phyloP scores from a whole-genome alignment of 208 protist genomes.

The Naegleria lovaniensis region DNA sequence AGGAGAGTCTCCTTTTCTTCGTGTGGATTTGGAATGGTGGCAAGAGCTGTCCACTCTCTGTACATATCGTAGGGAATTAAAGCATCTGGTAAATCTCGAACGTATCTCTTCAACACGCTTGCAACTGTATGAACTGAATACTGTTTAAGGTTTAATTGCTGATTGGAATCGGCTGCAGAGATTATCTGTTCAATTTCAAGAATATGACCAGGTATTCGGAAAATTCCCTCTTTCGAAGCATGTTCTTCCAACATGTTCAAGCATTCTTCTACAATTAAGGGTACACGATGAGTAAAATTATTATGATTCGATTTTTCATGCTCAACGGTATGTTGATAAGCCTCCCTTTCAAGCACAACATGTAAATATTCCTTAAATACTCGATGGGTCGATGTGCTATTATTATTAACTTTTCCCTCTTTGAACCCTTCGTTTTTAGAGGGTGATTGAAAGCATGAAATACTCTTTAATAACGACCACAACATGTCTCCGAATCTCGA shows the following conservation, averaged over 20 bases:
- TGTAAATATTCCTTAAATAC: too few relatives aligned
- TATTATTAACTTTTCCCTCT: too few relatives aligned
- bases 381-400: too few relatives aligned
- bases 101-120: background rate
- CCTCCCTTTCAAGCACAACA: background rate
- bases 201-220: background rate
- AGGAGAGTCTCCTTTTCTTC: background rate
- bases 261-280: background rate
- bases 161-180: background rate
- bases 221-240: background rate
- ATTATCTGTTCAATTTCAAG: background rate
- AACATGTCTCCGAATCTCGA: too few relatives aligned
- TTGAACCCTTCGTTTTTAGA: too few relatives aligned
- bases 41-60: background rate
- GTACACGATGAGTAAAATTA: background rate
- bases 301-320: too few relatives aligned
- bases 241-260: background rate
- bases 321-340: too few relatives aligned
- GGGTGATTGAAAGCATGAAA: too few relatives aligned
- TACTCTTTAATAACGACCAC: too few relatives aligned
- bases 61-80: background rate
- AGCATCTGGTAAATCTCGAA: background rate
- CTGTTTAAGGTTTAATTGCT: background rate
- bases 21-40: background rate
- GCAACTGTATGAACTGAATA: background rate